Evolutionary conservation across 2,329 filamentous ascomycete species (phyloP).

Genomic region (Hypomyces rosellus): DNA sequence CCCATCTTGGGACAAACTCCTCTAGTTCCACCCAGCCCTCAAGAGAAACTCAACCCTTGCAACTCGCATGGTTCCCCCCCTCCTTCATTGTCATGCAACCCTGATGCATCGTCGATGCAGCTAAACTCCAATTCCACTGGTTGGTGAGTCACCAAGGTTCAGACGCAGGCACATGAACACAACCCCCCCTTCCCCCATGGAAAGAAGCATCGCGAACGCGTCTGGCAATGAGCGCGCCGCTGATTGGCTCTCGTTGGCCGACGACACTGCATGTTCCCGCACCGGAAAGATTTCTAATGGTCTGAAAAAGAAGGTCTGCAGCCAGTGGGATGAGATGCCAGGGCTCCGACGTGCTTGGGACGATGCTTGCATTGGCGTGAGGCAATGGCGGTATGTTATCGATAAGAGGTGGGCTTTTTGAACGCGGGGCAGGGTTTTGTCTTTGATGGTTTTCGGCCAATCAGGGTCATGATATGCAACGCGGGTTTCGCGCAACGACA

Average conservation of each 20-base stretch:
- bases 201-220: constrained; percentile 14
- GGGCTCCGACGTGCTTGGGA: no score
- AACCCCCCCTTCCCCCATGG: no score
- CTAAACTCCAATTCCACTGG: constrained; percentile 15
- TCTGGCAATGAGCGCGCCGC: constrained; percentile 10
- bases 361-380: neutral
- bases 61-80: no score
- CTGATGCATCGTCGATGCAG: constrained; percentile 9
- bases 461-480: neutral
- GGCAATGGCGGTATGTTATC: neutral
- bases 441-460: neutral
- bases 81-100: constrained; percentile 7
- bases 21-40: no score
- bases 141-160: constrained; percentile 18
- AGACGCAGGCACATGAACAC: no score
- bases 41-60: no score
- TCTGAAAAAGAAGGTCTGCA: constrained; percentile 10
- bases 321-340: constrained; percentile 15
- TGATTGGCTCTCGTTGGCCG: constrained; percentile 9
- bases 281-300: constrained; percentile 10
- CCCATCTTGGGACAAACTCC: no score
- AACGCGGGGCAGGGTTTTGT: neutral
- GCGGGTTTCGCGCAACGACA: constrained; percentile 1
- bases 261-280: constrained; percentile 5
- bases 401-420: neutral